Base-by-base conservation (phyloP, 2,329 filamentous ascomycete species). In the Coccinonectria pachysandricola region DNA sequence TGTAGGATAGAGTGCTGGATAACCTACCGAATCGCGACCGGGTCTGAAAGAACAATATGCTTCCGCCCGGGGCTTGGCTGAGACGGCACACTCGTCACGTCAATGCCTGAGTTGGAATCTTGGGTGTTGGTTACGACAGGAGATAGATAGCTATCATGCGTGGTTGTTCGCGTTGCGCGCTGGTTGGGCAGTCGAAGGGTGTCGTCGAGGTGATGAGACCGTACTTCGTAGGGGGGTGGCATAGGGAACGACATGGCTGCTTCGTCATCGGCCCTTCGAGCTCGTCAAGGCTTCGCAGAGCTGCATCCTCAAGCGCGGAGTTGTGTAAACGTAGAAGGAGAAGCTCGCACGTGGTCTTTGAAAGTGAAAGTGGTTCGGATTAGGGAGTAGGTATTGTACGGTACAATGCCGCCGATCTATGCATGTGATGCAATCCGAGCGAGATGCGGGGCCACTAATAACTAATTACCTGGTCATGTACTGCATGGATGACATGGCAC, bases 11-110 rank as follows among this genome's bases (percentile, higher is more conserved):
- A 21, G 15, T 26, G 15, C 15, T n/a, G 10, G 23, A 8, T n/a
- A 12, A 28, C 58, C 26, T 48, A 71, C 65, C 61, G 60, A 36
- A 74, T 67, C 7, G 70, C 67, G 25, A 73, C 59, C 11, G 70
- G 69, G 39, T 75, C 71, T 3, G 71, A 66, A 35, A 74, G 62
- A n/a, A 70, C 66, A 15, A 74, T 55, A 36, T 60, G 56, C 32
- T 64, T 64, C 22, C 60, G 48, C 30, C 32, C 43, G 25, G 38
- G 30, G 12, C 27, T 15, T 19, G 27, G 29, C 8, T 35, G 33
- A 3, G 35, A 27, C 7, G 37, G 31, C 2, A 32, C 19, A 23
- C 31, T 24, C 9, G 34, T 21, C 15, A 23, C 27, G 13, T 42
- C 42, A 5, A 20, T 21, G 12, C 26, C 25, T 17, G 41, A 39